A percentile compares a stretch with the other conserved stretches of the same genome.
These are phyloP conservation scores for Myxozyma nipponensis DNA, from an alignment of 805 yeast species.

Conservation along the genomic window DNA sequence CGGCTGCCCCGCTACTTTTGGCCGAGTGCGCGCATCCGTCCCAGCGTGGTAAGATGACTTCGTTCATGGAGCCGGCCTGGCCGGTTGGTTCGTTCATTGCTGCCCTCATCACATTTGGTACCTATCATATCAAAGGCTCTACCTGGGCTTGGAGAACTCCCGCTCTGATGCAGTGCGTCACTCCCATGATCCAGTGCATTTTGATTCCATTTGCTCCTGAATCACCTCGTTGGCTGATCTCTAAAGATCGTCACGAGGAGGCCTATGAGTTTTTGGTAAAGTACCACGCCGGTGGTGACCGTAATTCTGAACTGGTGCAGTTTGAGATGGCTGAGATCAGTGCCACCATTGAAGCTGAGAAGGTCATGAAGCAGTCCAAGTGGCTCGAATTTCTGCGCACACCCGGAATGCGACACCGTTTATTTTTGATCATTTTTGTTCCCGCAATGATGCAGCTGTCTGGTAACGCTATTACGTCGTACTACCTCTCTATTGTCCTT, in stretches of 20 bases:
- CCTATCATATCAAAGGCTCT: slow-evolving; percentile 31
- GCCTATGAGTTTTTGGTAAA: slow-evolving; percentile 48
- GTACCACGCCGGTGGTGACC: slow-evolving; percentile 43
- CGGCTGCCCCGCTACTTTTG: slow-evolving; percentile 9
- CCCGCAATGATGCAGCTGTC: slow-evolving; percentile 45
- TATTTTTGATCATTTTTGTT: slow-evolving; percentile 38
- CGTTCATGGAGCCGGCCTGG: slow-evolving; percentile 9
- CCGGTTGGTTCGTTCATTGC: slow-evolving; percentile 48
- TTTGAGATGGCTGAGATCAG: slow-evolving; percentile 43
- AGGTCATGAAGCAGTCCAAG: slow-evolving; percentile 33
- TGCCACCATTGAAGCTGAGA: slow-evolving; percentile 44
- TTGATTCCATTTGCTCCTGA: slow-evolving; percentile 51
- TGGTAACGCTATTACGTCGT: slow-evolving; percentile 52
- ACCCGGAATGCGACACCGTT: slow-evolving; percentile 44
- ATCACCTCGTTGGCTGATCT: slow-evolving; percentile 69
- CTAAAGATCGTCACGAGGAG: slow-evolving; percentile 50
- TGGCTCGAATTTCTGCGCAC: slow-evolving; percentile 43
- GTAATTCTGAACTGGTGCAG: slow-evolving; percentile 34
- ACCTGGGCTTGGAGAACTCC: slow-evolving; percentile 55
- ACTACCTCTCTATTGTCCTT: slow-evolving; percentile 50
- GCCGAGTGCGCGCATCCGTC: slow-evolving; percentile 15
- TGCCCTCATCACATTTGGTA: slow-evolving; percentile 50
- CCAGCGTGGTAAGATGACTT: slow-evolving; percentile 11
- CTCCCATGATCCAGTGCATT: slow-evolving; percentile 47
- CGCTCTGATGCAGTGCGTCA: slow-evolving; percentile 47